Conservation (phyloP, 352 stramenopile species). For the Phytophthora brassicae region DNA sequence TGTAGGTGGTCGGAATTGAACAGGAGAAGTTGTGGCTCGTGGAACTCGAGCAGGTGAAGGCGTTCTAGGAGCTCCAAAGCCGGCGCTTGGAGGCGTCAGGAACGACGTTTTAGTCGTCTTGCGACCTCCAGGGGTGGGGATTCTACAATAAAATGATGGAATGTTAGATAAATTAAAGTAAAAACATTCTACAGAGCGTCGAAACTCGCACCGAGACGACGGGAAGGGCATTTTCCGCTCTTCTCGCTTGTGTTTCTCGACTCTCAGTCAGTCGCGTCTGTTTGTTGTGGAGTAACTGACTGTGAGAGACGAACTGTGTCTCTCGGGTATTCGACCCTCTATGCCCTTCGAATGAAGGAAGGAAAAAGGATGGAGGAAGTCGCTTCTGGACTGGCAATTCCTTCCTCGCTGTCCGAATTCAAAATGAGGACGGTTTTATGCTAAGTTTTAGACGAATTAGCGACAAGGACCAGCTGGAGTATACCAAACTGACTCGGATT, state of each 20-base stretch:
- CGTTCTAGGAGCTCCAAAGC: constrained; percentile 7
- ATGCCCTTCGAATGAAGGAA: too few relatives aligned
- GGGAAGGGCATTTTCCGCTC: constrained; percentile 29
- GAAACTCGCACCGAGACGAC: constrained; percentile 38
- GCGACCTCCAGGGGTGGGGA: constrained; percentile 19
- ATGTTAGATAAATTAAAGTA: too few relatives aligned
- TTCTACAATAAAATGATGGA: constrained; percentile 16
- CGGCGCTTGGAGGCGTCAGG: constrained; percentile 19
- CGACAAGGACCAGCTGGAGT: neutral
- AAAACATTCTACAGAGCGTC: too few relatives aligned
- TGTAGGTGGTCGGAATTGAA: constrained; percentile 19
- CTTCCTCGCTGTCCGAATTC: constrained; percentile 8
- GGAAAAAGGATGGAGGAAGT: too few relatives aligned
- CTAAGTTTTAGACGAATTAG: constrained; percentile 21
- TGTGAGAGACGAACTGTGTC: too few relatives aligned
- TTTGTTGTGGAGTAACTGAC: constrained; percentile 17
- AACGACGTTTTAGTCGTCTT: constrained; percentile 28
- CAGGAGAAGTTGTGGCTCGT: constrained; percentile 8
- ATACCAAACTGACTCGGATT: neutral
- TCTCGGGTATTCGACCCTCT: too few relatives aligned
- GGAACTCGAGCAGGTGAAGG: neutral
- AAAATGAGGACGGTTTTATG: constrained; percentile 10
- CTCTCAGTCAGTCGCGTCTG: constrained; percentile 6
- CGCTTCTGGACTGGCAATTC: neutral
- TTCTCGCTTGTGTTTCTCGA: neutral